A percentile compares a stretch with the other conserved stretches of the same genome.
Conservation (phyloP, 805 yeast species). For the Kluyveromyces starmeri region DNA sequence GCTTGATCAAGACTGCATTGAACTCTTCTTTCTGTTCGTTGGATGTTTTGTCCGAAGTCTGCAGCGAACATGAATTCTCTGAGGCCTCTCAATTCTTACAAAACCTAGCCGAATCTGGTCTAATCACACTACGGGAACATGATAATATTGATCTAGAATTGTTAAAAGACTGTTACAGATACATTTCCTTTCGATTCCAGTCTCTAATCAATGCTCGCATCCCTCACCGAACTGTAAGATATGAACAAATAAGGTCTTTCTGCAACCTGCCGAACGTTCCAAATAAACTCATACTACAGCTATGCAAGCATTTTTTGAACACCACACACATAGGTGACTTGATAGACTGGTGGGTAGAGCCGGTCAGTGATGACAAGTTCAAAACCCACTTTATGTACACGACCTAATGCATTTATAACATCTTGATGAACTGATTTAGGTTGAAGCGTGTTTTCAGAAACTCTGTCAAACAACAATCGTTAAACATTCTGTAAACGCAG, state of each 20-base stretch:
- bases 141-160: not conserved
- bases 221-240: not conserved
- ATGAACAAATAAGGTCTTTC: conserved; percentile 1
- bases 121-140: not conserved
- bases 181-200: conserved; percentile 1
- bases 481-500: too few species aligned
- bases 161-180: conserved; percentile 1
- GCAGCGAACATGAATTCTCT: too few species aligned
- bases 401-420: too few species aligned
- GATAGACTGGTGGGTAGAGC: conserved; percentile 5
- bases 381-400: too few species aligned
- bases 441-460: too few species aligned
- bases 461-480: too few species aligned
- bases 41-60: too few species aligned
- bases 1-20: too few species aligned
- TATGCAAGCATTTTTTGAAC: conserved; percentile 3
- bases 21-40: too few species aligned
- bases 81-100: too few species aligned
- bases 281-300: conserved; percentile 1
- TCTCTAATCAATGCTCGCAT: conserved; percentile 2
- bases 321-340: conserved; percentile 3
- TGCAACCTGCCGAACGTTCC: conserved; percentile 1
- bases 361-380: too few species aligned
- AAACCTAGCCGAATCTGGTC: not conserved
- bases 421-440: too few species aligned